These are phyloP conservation scores for Yamadazyma diospyri DNA, from an alignment of 1,139 yeast species.

Conservation along the genomic window DNA sequence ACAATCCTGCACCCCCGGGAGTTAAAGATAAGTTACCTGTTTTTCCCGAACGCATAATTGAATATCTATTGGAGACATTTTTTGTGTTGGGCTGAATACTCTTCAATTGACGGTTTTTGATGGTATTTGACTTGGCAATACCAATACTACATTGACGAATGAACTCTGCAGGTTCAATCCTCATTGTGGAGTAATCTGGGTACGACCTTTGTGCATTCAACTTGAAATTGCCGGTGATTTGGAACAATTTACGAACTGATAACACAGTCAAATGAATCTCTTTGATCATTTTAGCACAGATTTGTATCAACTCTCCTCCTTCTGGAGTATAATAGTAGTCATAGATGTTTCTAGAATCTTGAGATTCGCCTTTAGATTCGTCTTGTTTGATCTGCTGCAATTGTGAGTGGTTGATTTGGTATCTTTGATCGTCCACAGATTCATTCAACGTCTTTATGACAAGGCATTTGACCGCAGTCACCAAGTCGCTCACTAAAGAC, in stretches of 20 bases:
- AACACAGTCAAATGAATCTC: conserved; percentile 49
- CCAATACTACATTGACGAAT: conserved; percentile 62
- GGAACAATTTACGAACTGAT: conserved; percentile 40
- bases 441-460: conserved; percentile 53
- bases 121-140: conserved; percentile 44
- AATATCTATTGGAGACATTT: conserved; percentile 43
- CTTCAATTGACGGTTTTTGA: conserved; percentile 21
- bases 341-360: conserved; percentile 10
- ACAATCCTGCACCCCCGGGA: conserved; percentile 55
- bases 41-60: conserved; percentile 58
- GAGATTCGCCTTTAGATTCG: no score
- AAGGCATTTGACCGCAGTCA: conserved; percentile 58
- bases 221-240: conserved; percentile 69
- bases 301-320: conserved; percentile 61
- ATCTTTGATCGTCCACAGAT: conserved; percentile 24
- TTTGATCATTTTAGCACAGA: conserved; percentile 62
- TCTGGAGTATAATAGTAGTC: conserved; percentile 59
- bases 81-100: conserved; percentile 13
- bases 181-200: conserved; percentile 63
- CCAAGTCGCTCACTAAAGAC: conserved; percentile 62
- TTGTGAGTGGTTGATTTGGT: conserved; percentile 10
- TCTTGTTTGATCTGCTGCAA: conserved; percentile 8
- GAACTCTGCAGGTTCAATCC: conserved; percentile 61
- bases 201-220: conserved; percentile 63
- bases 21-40: conserved; percentile 53